Evolutionary conservation across 2,329 filamentous ascomycete genomes (phyloP), one percentile per base, ranked within the genome.

Genomic region (Neopestalotiopsis rosae): DNA sequence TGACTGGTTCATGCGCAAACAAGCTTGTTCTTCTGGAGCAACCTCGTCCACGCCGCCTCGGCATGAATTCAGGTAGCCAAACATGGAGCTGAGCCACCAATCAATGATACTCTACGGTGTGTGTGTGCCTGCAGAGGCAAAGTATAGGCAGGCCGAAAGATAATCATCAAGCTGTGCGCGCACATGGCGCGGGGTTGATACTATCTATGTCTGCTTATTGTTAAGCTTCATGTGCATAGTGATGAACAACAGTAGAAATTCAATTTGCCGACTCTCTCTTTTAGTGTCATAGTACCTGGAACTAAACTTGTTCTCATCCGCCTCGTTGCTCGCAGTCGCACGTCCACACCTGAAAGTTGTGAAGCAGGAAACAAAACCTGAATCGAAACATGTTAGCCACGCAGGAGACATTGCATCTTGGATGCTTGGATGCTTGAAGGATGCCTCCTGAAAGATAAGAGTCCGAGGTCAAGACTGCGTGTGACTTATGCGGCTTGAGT

Each of bases 1-100:
- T 65, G 62, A 65, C 12, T 65, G 62, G 62, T 65, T 30, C 62
- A 52, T 52, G 59, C 20, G 30, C 32, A 66, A 66, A 66, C 49
- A 57, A 66, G 63, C 63, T 66, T 30, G 63, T 66, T 66, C 63
- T 66, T 45, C 45, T 57, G 63, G 32, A 24, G 56, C 45, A 57
- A 28, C 28, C 63, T 13, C n/a, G n/a, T 20, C 45, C 42, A 56
- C 34, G 49, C 24, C 24, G 6, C 30, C 32, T 28, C 20, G 63
- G 63, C 63, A 57, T 57, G 45, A 57, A 66, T 56, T 17, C 24
- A 58, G 45, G 49, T 57, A 64, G 62, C 45, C 10, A 62, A 30
- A n/a, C 6, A 20, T 6, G 20, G 17, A 45, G 45, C 30, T 66
- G 28, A 56, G 63, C 42, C 42, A 66, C 30, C 30, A 34, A 20